Percentiles rank a stretch among this genome's conserved stretches.
Conservation (phyloP, 108 stramenopile species). For the Cyclostephanos tholiformis region DNA sequence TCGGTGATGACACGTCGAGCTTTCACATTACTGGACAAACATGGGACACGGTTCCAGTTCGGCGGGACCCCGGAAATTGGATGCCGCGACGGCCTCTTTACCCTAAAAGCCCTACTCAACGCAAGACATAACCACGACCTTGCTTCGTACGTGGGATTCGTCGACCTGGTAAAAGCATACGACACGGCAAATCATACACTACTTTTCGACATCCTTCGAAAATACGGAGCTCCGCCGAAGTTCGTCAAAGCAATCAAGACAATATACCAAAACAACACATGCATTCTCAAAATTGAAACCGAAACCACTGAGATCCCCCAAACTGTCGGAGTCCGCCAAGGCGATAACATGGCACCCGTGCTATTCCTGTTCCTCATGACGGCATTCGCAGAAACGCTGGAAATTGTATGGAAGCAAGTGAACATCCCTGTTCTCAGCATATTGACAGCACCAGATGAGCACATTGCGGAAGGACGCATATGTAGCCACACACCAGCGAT, state of each 20-base stretch:
- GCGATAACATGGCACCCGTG: conserved; percentile 16
- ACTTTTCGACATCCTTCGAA: neutral
- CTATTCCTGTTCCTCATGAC: conserved; percentile 34
- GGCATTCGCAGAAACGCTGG: conserved; percentile 19
- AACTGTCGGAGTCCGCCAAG: conserved; percentile 3
- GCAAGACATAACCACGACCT: too few species aligned
- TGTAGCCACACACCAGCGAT: neutral
- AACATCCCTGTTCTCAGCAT: too few species aligned
- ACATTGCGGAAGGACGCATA: too few species aligned
- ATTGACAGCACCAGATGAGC: too few species aligned
- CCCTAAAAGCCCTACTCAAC: conserved; percentile 20
- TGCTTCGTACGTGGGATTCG: conserved; percentile 5
- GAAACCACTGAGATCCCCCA: neutral
- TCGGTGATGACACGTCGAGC: neutral
- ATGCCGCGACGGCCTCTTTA: conserved; percentile 17
- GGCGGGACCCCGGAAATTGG: conserved; percentile 14
- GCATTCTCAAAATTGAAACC: neutral
- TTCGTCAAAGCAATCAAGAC: neutral
- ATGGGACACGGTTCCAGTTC: conserved; percentile 23
- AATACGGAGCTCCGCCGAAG: too few species aligned
- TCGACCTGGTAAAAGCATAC: conserved; percentile 30
- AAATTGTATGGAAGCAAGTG: neutral
- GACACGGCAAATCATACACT: conserved; percentile 27
- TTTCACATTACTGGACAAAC: neutral
- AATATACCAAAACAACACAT: conserved; percentile 9